Evolutionary conservation across 2,329 filamentous ascomycete species (phyloP).

Genomic region (Eutypella sp.): DNA sequence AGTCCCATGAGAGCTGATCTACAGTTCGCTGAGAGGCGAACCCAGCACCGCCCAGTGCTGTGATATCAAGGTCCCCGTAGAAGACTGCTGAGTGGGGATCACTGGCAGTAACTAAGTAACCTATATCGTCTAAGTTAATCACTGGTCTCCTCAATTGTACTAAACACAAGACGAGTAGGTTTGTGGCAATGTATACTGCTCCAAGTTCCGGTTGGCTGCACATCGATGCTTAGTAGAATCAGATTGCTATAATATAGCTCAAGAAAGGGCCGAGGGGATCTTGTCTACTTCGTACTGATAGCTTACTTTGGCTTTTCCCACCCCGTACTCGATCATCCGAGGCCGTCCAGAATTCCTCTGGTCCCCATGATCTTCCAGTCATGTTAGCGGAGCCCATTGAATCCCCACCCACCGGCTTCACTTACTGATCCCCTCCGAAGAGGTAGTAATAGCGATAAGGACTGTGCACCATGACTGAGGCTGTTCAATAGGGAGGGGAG

Average conservation of each 20-base stretch:
- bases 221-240: too few relatives aligned
- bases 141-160: not conserved
- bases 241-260: not conserved
- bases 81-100: constrained; percentile 39
- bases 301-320: constrained; percentile 58
- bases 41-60: constrained; percentile 71
- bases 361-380: constrained; percentile 50
- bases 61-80: constrained; percentile 66
- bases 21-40: constrained; percentile 74
- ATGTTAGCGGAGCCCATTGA: not conserved
- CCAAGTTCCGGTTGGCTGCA: too few relatives aligned
- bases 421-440: constrained; percentile 37
- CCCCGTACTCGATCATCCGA: constrained; percentile 76
- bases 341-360: constrained; percentile 55
- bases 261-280: not conserved
- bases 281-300: too few relatives aligned
- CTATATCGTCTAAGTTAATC: not conserved
- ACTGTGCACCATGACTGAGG: not conserved
- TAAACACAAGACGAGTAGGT: not conserved
- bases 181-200: not conserved
- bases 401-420: not conserved
- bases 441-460: constrained; percentile 26
- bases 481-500: not conserved
- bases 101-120: not conserved
- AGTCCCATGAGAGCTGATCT: constrained; percentile 55